A percentile compares a stretch with the other conserved stretches of the same genome.
phyloP scores from a whole-genome alignment of 108 stramenopile species.

The Conticribra guillardii region DNA sequence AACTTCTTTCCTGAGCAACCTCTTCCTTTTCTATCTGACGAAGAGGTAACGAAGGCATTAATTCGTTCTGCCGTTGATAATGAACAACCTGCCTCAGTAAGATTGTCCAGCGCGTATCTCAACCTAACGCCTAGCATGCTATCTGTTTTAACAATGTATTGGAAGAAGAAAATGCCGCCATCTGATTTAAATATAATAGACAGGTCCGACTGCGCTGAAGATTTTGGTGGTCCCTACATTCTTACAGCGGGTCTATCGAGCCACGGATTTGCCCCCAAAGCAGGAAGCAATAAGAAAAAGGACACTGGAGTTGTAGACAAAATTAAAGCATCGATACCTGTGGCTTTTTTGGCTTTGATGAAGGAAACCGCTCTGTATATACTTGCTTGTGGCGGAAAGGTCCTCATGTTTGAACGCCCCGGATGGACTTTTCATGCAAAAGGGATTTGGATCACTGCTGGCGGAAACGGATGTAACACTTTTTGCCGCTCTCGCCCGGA shows the following conservation, averaged over 20 bases:
- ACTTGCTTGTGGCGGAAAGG: constrained; percentile 32
- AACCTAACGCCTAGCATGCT: constrained; percentile 64
- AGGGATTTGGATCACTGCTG: constrained; percentile 71
- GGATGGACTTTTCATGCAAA: constrained; percentile 91
- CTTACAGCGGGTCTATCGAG: constrained; percentile 75
- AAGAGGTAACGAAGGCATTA: constrained; percentile 29
- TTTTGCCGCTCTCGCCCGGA: constrained; percentile 2
- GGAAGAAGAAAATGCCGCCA: background rate
- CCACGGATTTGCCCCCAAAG: constrained; percentile 85
- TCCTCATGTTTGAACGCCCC: constrained; percentile 69
- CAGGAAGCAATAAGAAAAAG: constrained; percentile 8
- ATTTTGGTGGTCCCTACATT: constrained; percentile 39
- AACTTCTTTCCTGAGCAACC: constrained; percentile 27
- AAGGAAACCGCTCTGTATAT: constrained; percentile 45
- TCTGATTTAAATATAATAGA: background rate
- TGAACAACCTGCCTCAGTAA: constrained; percentile 45
- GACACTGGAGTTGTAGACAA: constrained; percentile 53
- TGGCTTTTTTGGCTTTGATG: constrained; percentile 64
- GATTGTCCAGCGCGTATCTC: constrained; percentile 83
- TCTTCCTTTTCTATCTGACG: constrained; percentile 44
- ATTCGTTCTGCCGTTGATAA: constrained; percentile 35
- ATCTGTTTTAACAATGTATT: constrained; percentile 41
- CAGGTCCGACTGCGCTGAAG: background rate
- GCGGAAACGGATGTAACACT: background rate
- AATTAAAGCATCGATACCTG: constrained; percentile 78